phyloP scores from a whole-genome alignment of 257 asterid species.

The Jacaranda mimosifolia region DNA sequence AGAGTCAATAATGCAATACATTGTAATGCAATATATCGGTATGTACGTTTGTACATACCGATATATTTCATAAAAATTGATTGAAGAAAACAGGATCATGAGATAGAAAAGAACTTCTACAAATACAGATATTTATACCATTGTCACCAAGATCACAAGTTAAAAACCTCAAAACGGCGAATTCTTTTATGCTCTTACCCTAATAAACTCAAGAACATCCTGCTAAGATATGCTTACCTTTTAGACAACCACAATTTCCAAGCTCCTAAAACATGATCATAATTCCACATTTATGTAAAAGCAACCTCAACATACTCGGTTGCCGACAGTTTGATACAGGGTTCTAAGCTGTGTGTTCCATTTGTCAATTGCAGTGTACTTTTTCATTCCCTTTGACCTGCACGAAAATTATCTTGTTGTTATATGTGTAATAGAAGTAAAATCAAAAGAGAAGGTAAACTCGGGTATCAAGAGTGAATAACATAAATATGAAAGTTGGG shows the following conservation, averaged over 20 bases:
- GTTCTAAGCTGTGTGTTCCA: conserved; percentile 95
- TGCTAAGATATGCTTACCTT: background rate
- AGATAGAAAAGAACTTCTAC: background rate
- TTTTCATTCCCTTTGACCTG: conserved; percentile 96
- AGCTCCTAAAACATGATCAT: conserved; percentile 25
- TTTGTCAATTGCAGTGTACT: conserved; percentile 88
- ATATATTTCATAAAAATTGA: too few species aligned
- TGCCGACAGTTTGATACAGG: conserved; percentile 77
- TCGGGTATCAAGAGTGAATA: background rate
- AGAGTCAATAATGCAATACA: too few species aligned
- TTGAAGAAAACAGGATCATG: background rate
- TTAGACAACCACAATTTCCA: conserved; percentile 18
- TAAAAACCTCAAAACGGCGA: conserved; percentile 1
- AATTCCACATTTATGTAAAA: conserved; percentile 4
- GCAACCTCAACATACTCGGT: conserved; percentile 69
- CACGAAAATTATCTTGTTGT: conserved; percentile 6
- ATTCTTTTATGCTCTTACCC: conserved; percentile 1
- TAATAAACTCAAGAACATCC: background rate
- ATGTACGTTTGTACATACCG: too few species aligned
- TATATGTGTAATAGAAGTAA: background rate
- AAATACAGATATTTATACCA: conserved; percentile 20
- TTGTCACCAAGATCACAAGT: conserved; percentile 23
- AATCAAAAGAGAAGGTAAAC: background rate
- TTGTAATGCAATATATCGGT: too few species aligned
- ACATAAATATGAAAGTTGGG: conserved; percentile 3